These are phyloP conservation scores for Leccinellum albellum DNA, from an alignment of 768 basidiomycete species.

Conservation along the genomic window DNA sequence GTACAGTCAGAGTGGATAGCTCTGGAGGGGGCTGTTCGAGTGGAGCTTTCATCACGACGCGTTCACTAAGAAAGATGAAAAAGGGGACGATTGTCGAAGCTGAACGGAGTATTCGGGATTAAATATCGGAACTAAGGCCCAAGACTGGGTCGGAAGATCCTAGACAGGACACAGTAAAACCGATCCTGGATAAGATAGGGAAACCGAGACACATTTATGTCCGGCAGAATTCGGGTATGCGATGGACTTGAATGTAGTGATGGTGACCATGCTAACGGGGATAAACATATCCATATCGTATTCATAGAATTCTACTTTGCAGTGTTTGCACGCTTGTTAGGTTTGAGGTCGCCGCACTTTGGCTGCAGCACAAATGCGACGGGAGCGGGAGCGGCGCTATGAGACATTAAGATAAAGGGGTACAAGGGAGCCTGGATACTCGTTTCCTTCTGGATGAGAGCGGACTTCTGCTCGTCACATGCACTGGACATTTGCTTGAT, in stretches of 20 bases:
- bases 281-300: no score
- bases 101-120: not conserved
- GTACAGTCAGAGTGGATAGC: not conserved
- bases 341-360: not conserved
- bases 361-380: not conserved
- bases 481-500: no score
- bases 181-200: not conserved
- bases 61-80: not conserved
- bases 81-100: not conserved
- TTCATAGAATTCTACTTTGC: no score
- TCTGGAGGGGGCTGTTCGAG: conserved; percentile 1
- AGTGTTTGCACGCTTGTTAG: not conserved
- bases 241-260: not conserved
- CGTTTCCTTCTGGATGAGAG: not conserved
- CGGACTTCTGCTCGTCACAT: not conserved
- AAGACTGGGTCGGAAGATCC: not conserved
- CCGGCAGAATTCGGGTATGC: not conserved
- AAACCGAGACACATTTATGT: not conserved
- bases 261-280: not conserved
- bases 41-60: not conserved
- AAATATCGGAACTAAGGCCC: not conserved
- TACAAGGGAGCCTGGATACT: not conserved
- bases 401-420: not conserved
- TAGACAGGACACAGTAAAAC: not conserved
- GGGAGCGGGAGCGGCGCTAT: not conserved